phyloP scores from a whole-genome alignment of 2,329 filamentous ascomycete species.

The Cladosporium sp. region DNA sequence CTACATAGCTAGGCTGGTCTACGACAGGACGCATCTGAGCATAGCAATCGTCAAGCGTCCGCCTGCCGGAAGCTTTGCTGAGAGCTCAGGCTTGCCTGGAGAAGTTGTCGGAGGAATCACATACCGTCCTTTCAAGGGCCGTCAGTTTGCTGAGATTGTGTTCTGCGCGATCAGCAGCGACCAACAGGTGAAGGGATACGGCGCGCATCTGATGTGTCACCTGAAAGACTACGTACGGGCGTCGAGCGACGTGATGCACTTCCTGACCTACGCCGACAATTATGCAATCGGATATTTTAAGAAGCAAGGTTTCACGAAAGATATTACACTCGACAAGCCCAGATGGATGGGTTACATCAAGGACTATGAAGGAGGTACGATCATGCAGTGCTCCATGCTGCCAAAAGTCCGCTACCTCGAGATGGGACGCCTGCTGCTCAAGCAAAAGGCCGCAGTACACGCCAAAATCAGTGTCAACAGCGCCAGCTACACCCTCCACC shows the following conservation, averaged over 20 bases:
- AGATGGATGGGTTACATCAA: constrained; percentile 99
- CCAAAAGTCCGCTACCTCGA: constrained; percentile 94
- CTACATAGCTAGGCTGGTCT: constrained; percentile 95
- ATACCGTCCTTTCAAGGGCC: constrained; percentile 88
- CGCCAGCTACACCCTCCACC: constrained; percentile 83
- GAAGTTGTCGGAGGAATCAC: constrained; percentile 76
- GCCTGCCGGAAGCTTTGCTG: constrained; percentile 47
- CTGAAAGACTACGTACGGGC: constrained; percentile 98
- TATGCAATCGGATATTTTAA: constrained; percentile 99
- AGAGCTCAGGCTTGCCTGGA: constrained; percentile 34
- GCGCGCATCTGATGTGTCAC: constrained; percentile 96
- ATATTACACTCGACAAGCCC: constrained; percentile 86
- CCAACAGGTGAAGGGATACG: constrained; percentile 98
- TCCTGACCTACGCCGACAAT: constrained; percentile 97
- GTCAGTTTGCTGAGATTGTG: constrained; percentile 95
- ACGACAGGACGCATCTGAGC: constrained; percentile 92
- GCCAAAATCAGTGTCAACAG: constrained; percentile 93
- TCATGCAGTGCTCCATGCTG: constrained; percentile 99
- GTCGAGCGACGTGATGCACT: constrained; percentile 96
- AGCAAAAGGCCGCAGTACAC: constrained; percentile 93
- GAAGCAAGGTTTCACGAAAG: constrained; percentile 98
- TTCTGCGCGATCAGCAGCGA: constrained; percentile 98
- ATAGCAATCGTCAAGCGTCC: constrained; percentile 98
- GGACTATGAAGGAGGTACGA: constrained; percentile 97
- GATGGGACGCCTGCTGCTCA: constrained; percentile 87